A percentile compares a stretch with the other conserved stretches of the same genome.
These are phyloP conservation scores for Mortierella sp. DNA, from an alignment of 371 early-diverging fungal species.

Conservation along the genomic window DNA sequence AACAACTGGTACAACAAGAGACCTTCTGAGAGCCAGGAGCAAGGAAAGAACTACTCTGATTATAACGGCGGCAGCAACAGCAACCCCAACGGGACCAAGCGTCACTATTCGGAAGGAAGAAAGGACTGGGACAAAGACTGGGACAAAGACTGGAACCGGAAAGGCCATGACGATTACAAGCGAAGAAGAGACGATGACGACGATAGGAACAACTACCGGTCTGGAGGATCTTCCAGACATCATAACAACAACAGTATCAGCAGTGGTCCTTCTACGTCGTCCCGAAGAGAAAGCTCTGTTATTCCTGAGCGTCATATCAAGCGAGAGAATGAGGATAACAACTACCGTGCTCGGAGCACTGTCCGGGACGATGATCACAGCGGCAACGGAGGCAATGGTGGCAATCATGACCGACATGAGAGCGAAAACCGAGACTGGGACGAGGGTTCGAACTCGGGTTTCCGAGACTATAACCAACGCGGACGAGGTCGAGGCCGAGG, in stretches of 20 bases:
- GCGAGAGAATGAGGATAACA: conserved; percentile 16
- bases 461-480: conserved; percentile 7
- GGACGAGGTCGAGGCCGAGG: conserved; percentile 28
- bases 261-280: not conserved
- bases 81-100: conserved; percentile 12
- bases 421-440: conserved; percentile 17
- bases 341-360: not conserved
- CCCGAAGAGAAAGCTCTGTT: conserved; percentile 11
- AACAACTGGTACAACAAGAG: conserved; percentile 13
- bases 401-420: conserved; percentile 11
- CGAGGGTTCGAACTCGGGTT: not conserved
- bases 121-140: conserved; percentile 13
- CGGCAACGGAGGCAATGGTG: conserved; percentile 1
- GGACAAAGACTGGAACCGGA: conserved; percentile 10
- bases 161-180: conserved; percentile 9
- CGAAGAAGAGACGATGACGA: conserved; percentile 10
- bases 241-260: not conserved
- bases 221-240: conserved; percentile 5
- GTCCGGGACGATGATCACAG: conserved; percentile 9
- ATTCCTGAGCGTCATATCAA: not conserved
- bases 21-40: conserved; percentile 1
- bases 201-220: not conserved
- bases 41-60: conserved; percentile 4
- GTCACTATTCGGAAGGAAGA: conserved; percentile 11
- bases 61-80: not conserved